These are phyloP conservation scores for Colletotrichum paranaense DNA, from an alignment of 2,329 filamentous ascomycete genomes.

Conservation along the genomic window DNA sequence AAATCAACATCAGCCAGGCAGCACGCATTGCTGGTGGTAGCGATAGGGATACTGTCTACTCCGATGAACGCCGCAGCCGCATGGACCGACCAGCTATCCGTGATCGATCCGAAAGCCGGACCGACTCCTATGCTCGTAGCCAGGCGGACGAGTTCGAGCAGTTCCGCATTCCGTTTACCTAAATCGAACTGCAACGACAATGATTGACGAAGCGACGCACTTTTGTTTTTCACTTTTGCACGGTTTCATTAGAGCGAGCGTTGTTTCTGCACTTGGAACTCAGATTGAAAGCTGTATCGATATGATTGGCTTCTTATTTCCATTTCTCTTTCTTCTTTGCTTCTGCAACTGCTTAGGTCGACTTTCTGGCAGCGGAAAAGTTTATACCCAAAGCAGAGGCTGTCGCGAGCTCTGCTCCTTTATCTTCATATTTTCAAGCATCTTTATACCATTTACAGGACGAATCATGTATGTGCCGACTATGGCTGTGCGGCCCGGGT, in stretches of 20 bases:
- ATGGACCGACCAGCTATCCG: conserved; percentile 58
- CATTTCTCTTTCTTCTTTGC: conserved; percentile 39
- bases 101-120: conserved; percentile 61
- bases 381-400: conserved; percentile 50
- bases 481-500: background rate
- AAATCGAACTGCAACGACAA: conserved; percentile 14
- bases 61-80: conserved; percentile 60
- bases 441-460: conserved; percentile 37
- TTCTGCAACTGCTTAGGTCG: conserved; percentile 42
- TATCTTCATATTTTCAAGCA: conserved; percentile 14
- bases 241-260: conserved; percentile 30
- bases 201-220: conserved; percentile 35
- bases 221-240: conserved; percentile 39
- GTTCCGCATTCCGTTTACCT: conserved; percentile 30
- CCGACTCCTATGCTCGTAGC: conserved; percentile 55
- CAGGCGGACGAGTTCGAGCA: conserved; percentile 38
- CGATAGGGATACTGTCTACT: conserved; percentile 62
- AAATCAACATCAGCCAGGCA: conserved; percentile 64
- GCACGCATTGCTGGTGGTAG: conserved; percentile 58
- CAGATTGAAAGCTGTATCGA: conserved; percentile 35
- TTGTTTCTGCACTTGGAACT: conserved; percentile 39
- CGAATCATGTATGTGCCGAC: conserved; percentile 26
- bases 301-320: conserved; percentile 35
- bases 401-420: conserved; percentile 1
- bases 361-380: conserved; percentile 43